Conservation (phyloP, 2,329 filamentous ascomycete genomes). For the Scorias spongiosa region DNA sequence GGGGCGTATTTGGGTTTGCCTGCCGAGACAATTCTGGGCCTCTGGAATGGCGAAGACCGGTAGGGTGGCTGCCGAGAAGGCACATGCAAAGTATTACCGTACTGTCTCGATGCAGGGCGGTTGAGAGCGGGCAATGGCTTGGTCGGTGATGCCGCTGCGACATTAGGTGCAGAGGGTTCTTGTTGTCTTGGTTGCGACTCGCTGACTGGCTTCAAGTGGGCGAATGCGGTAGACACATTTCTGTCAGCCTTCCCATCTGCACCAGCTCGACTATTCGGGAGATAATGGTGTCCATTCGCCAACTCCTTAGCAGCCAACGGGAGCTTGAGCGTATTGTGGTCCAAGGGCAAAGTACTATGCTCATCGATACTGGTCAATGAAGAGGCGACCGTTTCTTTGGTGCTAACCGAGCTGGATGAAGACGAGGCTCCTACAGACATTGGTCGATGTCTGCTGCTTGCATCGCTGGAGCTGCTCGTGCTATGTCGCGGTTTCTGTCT, state of each 20-base stretch:
- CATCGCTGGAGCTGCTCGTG: neutral
- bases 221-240: too few relatives aligned
- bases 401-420: neutral
- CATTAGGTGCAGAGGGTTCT: too few relatives aligned
- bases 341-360: neutral
- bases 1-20: neutral
- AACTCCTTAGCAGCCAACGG: neutral
- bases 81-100: neutral
- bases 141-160: too few relatives aligned
- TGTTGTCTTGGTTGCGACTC: too few relatives aligned
- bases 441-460: neutral
- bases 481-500: neutral
- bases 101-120: neutral
- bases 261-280: neutral
- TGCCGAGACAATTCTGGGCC: neutral
- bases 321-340: neutral
- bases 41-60: neutral
- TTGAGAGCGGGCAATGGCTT: too few relatives aligned
- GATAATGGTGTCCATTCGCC: neutral
- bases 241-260: neutral
- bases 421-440: neutral
- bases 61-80: neutral
- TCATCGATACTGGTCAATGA: neutral
- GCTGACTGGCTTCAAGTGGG: too few relatives aligned
- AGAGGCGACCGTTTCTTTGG: neutral